phyloP scores from a whole-genome alignment of 106 monocot genomes.

The Allium fistulosum region DNA sequence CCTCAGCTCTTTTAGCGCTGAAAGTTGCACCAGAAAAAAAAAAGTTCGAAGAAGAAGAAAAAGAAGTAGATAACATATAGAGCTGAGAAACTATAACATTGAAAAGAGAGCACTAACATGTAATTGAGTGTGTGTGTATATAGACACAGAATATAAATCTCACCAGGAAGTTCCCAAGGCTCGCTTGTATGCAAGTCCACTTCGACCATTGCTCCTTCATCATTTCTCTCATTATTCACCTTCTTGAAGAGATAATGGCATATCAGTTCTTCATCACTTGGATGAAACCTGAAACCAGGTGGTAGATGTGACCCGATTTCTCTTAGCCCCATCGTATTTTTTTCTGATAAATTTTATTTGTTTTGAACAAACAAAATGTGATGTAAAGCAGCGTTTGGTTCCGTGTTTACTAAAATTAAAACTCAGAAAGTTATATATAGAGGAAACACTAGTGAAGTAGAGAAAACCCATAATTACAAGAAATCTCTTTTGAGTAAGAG shows the following conservation, averaged over 20 bases:
- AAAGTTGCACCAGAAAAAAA: not conserved
- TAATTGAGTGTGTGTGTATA: not conserved
- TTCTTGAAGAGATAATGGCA: conserved; percentile 87
- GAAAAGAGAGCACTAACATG: not conserved
- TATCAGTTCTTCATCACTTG: conserved; percentile 89
- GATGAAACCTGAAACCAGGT: conserved; percentile 89
- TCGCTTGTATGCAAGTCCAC: conserved; percentile 76
- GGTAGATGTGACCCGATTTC: conserved; percentile 61
- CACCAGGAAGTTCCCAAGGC: conserved; percentile 97
- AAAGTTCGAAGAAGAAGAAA: not conserved
- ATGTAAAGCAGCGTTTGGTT: not conserved
- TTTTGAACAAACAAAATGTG: no score
- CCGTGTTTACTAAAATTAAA: not conserved
- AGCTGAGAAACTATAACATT: not conserved
- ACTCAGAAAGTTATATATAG: not conserved
- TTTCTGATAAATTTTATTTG: not conserved
- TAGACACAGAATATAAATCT: not conserved
- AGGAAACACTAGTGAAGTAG: not conserved
- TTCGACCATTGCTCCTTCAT: conserved; percentile 72
- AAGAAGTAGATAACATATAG: not conserved
- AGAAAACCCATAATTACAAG: conserved; percentile 8
- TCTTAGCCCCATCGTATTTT: conserved; percentile 50
- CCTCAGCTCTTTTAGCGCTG: no score
- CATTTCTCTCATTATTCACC: conserved; percentile 41
- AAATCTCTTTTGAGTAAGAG: conserved; percentile 12